Evolutionary conservation across 2,329 filamentous ascomycete genomes (phyloP).

Genomic region (Colletotrichum sublineola): DNA sequence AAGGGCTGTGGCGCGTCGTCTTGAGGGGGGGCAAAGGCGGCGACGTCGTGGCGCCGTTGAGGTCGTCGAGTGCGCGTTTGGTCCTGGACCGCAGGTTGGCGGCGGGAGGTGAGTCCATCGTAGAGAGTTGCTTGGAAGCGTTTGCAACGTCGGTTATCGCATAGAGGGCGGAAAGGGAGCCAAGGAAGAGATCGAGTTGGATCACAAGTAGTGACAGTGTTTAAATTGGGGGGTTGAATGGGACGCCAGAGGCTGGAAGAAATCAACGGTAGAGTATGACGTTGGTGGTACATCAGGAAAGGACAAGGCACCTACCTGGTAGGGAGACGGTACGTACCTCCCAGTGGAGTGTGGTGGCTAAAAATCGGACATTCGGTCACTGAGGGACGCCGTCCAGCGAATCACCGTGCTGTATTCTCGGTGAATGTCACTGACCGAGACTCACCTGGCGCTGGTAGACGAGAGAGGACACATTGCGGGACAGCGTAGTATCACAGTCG

Average conservation of each 20-base stretch:
- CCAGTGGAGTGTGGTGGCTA: background rate
- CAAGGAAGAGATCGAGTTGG: background rate
- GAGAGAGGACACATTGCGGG: conserved; percentile 33
- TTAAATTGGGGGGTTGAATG: conserved; percentile 21
- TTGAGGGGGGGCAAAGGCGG: conserved; percentile 29
- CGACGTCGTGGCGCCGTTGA: conserved; percentile 33
- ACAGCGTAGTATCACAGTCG: conserved; percentile 6
- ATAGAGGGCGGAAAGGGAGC: conserved; percentile 17
- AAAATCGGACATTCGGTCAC: conserved; percentile 3
- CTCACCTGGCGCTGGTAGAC: background rate
- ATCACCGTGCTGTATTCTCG: background rate
- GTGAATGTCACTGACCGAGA: conserved; percentile 14
- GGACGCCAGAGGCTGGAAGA: conserved; percentile 30
- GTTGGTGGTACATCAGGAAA: conserved; percentile 24
- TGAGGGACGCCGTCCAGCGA: conserved; percentile 16
- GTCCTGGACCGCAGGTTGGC: conserved; percentile 41
- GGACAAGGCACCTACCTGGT: background rate
- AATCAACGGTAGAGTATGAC: conserved; percentile 38
- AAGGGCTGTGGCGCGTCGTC: conserved; percentile 64
- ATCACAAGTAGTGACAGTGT: background rate
- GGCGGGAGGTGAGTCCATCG: conserved; percentile 42
- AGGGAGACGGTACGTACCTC: conserved; percentile 20
- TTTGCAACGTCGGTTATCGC: conserved; percentile 19
- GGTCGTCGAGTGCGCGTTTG: conserved; percentile 41
- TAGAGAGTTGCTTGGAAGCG: background rate